These are phyloP conservation scores for Alnus glutinosa DNA, from an alignment of 306 rosid genomes.

Conservation along the genomic window DNA sequence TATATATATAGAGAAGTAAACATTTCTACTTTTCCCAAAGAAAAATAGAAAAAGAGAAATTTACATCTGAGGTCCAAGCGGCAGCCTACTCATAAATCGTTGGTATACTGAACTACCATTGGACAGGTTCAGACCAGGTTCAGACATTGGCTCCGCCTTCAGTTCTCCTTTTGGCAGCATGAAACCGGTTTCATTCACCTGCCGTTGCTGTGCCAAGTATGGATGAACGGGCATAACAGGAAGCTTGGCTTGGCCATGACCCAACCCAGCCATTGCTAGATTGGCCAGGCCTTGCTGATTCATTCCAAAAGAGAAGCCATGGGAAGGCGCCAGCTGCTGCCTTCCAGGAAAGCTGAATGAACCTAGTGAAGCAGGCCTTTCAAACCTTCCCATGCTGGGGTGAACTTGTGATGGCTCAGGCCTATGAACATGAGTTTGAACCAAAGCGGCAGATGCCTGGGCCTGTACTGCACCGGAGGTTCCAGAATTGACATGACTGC, in stretches of 20 bases:
- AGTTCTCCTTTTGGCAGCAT: constrained; percentile 86
- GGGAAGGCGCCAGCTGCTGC: constrained; percentile 63
- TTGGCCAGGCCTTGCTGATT: constrained; percentile 62
- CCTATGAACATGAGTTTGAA: constrained; percentile 55
- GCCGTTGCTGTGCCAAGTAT: constrained; percentile 54
- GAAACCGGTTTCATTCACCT: constrained; percentile 60
- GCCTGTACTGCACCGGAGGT: constrained; percentile 33
- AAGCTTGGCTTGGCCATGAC: constrained; percentile 57
- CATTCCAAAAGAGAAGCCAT: constrained; percentile 76
- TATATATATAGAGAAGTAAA: constrained; percentile 26
- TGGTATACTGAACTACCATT: constrained; percentile 73
- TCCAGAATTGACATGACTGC: constrained; percentile 73
- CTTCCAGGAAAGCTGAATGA: constrained; percentile 63
- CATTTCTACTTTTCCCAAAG: constrained; percentile 37
- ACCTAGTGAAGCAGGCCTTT: constrained; percentile 51
- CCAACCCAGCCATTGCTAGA: constrained; percentile 63
- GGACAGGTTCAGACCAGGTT: constrained; percentile 53
- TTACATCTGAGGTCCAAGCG: constrained; percentile 89
- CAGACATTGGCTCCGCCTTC: constrained; percentile 65
- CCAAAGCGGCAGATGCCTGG: constrained; percentile 45
- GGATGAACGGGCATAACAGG: constrained; percentile 66
- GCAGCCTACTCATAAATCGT: constrained; percentile 81
- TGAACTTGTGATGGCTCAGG: constrained; percentile 69
- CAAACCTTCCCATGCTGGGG: constrained; percentile 60
- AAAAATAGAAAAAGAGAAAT: constrained; percentile 30